Evolutionary conservation across 768 basidiomycete genomes (phyloP).

Genomic region (Boletus tylopilopsis): DNA sequence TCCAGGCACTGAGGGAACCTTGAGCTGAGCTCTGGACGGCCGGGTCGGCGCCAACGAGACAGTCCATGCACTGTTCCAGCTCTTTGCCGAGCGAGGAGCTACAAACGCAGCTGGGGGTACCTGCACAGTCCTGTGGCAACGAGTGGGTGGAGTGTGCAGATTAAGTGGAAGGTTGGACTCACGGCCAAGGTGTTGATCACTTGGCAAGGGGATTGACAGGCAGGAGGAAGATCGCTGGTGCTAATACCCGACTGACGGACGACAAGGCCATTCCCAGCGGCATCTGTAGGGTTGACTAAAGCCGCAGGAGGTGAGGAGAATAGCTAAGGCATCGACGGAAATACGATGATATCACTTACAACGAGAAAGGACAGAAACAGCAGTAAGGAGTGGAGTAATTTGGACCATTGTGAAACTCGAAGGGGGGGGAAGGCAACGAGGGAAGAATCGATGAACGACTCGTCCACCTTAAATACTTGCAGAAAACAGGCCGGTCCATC

Average conservation of each 20-base stretch:
- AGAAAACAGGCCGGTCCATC: too few species aligned
- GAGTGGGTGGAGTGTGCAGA: too few species aligned
- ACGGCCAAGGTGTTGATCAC: constrained; percentile 20
- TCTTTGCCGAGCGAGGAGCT: constrained; percentile 5
- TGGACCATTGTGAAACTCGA: constrained; percentile 18
- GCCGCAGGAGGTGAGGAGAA: not conserved
- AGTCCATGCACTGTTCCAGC: constrained; percentile 19
- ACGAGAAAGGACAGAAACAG: constrained; percentile 7
- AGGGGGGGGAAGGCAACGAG: not conserved
- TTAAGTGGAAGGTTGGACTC: not conserved
- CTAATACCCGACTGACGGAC: constrained; percentile 19
- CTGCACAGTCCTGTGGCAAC: constrained; percentile 16
- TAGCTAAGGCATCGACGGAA: not conserved
- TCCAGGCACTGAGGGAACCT: constrained; percentile 10
- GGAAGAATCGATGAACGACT: too few species aligned
- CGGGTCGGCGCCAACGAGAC: constrained; percentile 8
- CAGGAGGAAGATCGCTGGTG: constrained; percentile 8
- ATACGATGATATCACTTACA: constrained; percentile 9
- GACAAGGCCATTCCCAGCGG: constrained; percentile 10
- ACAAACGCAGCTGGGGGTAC: constrained; percentile 12
- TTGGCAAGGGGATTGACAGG: constrained; percentile 20
- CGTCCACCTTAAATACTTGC: constrained; percentile 5
- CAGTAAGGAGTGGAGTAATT: constrained; percentile 15
- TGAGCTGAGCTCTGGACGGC: constrained; percentile 4
- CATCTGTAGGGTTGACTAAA: not conserved